A percentile compares a stretch with the other conserved stretches of the same genome.
Conservation (phyloP, 106 monocot species). For the Acanthochlamys bracteata region DNA sequence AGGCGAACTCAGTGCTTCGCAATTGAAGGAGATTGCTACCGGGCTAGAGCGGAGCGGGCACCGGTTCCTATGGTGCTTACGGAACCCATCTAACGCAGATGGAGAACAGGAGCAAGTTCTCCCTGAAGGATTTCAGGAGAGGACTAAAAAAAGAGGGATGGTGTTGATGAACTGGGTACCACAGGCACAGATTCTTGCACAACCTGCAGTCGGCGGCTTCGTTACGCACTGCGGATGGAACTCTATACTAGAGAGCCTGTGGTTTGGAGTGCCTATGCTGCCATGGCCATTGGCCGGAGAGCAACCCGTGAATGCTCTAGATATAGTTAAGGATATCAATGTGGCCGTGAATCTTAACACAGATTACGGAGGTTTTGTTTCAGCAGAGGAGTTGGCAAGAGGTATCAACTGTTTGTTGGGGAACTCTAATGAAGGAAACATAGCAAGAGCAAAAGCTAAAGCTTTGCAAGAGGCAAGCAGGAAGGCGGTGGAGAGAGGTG, state of each 20-base stretch:
- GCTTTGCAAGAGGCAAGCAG: neutral
- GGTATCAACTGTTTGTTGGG: conserved; percentile 3
- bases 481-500: neutral
- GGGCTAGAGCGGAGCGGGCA: conserved; percentile 13
- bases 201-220: conserved; percentile 40
- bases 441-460: neutral
- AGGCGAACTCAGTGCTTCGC: conserved; percentile 1
- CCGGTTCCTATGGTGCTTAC: conserved; percentile 27
- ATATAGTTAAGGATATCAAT: neutral
- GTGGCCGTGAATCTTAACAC: neutral
- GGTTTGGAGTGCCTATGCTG: conserved; percentile 4
- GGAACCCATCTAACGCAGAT: neutral
- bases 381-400: neutral
- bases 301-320: neutral
- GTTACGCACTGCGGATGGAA: conserved; percentile 76
- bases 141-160: conserved; percentile 22
- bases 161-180: conserved; percentile 39
- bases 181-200: conserved; percentile 31
- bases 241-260: conserved; percentile 16
- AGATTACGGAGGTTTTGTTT: neutral
- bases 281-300: neutral
- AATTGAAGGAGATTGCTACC: conserved; percentile 1
- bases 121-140: conserved; percentile 36
- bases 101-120: conserved; percentile 11
- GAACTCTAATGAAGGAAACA: neutral